A percentile compares a stretch with the other conserved stretches of the same genome.
Evolutionary conservation across 495 filamentous ascomycete genomes (phyloP).

Genomic region (Aspergillus cristatus): DNA sequence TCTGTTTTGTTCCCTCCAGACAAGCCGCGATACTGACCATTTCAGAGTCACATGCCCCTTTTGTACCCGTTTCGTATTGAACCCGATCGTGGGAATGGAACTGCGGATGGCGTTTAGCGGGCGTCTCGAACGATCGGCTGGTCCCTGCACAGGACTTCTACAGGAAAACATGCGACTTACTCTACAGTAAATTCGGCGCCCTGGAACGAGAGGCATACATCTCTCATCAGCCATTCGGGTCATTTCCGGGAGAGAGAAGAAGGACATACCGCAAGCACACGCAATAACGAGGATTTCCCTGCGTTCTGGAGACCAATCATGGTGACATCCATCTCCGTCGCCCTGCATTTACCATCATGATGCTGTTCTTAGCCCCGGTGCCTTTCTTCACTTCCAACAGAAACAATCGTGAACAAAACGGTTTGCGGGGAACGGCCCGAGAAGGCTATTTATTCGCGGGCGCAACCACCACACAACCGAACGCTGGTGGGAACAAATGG

Average conservation of each 20-base stretch:
- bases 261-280: slow-evolving; percentile 80
- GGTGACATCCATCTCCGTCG: slow-evolving; percentile 98
- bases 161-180: slow-evolving; percentile 75
- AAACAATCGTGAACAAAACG: background rate
- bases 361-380: slow-evolving; percentile 15
- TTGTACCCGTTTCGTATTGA: slow-evolving; percentile 98
- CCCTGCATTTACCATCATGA: slow-evolving; percentile 46
- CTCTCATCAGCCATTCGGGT: slow-evolving; percentile 14
- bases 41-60: slow-evolving; percentile 98
- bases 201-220: slow-evolving; percentile 36
- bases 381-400: slow-evolving; percentile 6
- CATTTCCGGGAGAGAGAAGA: slow-evolving; percentile 1
- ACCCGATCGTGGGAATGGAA: slow-evolving; percentile 96
- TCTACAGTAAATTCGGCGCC: slow-evolving; percentile 98
- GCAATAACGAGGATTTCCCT: slow-evolving; percentile 89
- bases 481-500: slow-evolving; percentile 19
- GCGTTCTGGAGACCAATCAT: slow-evolving; percentile 99
- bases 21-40: slow-evolving; percentile 46
- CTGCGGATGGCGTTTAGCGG: slow-evolving; percentile 47
- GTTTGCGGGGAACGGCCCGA: slow-evolving; percentile 31
- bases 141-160: too few species aligned
- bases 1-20: too few species aligned
- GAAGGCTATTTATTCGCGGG: slow-evolving; percentile 10
- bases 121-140: slow-evolving; percentile 1
- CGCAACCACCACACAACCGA: slow-evolving; percentile 7